Evolutionary conservation across 371 early-diverging fungal genomes (phyloP).

Genomic region (Lichtheimia hyalospora): DNA sequence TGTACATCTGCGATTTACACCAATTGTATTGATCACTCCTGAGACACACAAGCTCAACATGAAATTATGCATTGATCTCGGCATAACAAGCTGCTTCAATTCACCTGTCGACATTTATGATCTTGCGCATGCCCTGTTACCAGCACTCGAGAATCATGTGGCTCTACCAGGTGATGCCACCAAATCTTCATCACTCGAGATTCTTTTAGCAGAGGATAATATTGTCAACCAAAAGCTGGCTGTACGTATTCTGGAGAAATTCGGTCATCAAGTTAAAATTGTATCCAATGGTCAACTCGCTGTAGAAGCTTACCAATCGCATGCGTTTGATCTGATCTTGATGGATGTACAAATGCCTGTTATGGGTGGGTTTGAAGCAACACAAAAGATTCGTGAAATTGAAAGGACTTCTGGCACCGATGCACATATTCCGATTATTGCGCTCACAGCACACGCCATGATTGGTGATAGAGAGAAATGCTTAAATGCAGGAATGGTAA

Average conservation of each 20-base stretch:
- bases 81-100: slow-evolving; percentile 61
- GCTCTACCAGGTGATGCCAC: slow-evolving; percentile 54
- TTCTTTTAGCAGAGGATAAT: slow-evolving; percentile 82
- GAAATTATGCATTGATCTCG: slow-evolving; percentile 57
- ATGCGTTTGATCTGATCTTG: slow-evolving; percentile 67
- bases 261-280: slow-evolving; percentile 70
- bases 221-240: slow-evolving; percentile 82
- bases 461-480: slow-evolving; percentile 80
- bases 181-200: slow-evolving; percentile 54
- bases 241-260: slow-evolving; percentile 72
- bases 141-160: slow-evolving; percentile 69
- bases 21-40: slow-evolving; percentile 51
- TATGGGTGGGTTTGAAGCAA: slow-evolving; percentile 82
- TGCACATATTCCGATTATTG: slow-evolving; percentile 66
- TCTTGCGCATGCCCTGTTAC: slow-evolving; percentile 63
- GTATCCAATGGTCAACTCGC: slow-evolving; percentile 77
- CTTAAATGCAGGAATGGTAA: slow-evolving; percentile 71
- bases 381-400: slow-evolving; percentile 67
- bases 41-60: slow-evolving; percentile 44
- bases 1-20: slow-evolving; percentile 51
- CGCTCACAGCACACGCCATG: slow-evolving; percentile 84
- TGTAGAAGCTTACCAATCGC: slow-evolving; percentile 62
- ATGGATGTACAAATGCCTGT: slow-evolving; percentile 83
- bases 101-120: slow-evolving; percentile 57
- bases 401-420: slow-evolving; percentile 35